phyloP scores from a whole-genome alignment of 208 protist species.

The Crithidia sp. region DNA sequence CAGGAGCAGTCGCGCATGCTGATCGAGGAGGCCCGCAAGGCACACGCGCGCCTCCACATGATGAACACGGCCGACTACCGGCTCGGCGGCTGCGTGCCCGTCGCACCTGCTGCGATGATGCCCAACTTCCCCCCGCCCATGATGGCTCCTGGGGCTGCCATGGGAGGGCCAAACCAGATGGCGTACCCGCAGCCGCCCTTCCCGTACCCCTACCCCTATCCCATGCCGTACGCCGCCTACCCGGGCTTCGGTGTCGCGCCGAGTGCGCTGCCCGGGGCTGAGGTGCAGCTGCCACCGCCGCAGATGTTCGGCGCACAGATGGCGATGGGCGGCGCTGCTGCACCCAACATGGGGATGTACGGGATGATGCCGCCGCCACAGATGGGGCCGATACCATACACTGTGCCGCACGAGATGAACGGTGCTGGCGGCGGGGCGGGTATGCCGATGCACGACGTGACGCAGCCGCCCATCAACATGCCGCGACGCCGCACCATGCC shows the following conservation, averaged over 20 bases:
- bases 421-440: neutral
- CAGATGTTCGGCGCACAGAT: conserved; percentile 35
- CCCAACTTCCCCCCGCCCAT: conserved; percentile 9
- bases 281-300: conserved; percentile 19
- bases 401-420: conserved; percentile 1
- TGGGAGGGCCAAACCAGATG: conserved; percentile 7
- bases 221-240: neutral
- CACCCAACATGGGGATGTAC: neutral
- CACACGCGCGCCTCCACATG: conserved; percentile 56
- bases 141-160: neutral
- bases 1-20: conserved; percentile 49
- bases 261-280: neutral
- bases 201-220: conserved; percentile 15
- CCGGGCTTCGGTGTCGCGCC: neutral
- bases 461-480: conserved; percentile 27
- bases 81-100: conserved; percentile 2
- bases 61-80: conserved; percentile 35
- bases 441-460: neutral
- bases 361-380: conserved; percentile 11
- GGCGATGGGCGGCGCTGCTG: neutral
- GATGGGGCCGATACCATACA: neutral
- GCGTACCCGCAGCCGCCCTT: conserved; percentile 2
- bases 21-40: conserved; percentile 57
- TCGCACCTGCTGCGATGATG: conserved; percentile 13
- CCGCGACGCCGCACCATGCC: conserved; percentile 21